Conservation (phyloP, 2,329 filamentous ascomycete species). For the Hymenoscyphus scutula region DNA sequence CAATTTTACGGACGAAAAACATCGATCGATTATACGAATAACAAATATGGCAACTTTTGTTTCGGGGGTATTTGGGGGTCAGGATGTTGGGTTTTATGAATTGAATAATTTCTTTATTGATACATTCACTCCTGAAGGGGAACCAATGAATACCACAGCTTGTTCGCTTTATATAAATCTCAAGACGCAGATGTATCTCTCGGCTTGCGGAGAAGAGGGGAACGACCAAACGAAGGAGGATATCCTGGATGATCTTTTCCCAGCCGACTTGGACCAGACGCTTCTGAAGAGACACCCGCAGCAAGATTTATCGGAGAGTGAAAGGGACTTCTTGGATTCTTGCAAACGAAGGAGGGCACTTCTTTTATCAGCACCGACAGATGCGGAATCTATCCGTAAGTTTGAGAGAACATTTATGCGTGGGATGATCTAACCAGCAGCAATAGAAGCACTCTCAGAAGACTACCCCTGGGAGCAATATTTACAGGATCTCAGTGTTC, state of each 20-base stretch:
- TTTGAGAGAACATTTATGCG: constrained; percentile 22
- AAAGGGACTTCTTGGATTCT: constrained; percentile 57
- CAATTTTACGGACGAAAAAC: constrained; percentile 48
- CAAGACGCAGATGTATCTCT: constrained; percentile 67
- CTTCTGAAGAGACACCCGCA: constrained; percentile 54
- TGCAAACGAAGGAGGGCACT: constrained; percentile 54
- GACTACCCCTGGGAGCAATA: constrained; percentile 65
- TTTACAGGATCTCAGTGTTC: constrained; percentile 54
- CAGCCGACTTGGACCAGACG: constrained; percentile 51
- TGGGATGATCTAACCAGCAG: not conserved
- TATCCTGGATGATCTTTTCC: constrained; percentile 59
- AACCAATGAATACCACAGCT: constrained; percentile 56
- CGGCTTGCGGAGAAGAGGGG: constrained; percentile 55
- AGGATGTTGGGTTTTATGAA: constrained; percentile 62
- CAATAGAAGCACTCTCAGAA: constrained; percentile 46
- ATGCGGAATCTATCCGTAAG: constrained; percentile 41
- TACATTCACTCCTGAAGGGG: constrained; percentile 60
- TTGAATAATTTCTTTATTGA: constrained; percentile 62
- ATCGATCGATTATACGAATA: constrained; percentile 59
- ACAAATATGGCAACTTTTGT: constrained; percentile 65
- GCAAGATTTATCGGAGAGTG: constrained; percentile 53
- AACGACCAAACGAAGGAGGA: constrained; percentile 48
- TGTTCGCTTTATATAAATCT: constrained; percentile 60
- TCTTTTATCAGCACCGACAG: constrained; percentile 52
- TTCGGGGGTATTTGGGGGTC: constrained; percentile 60